Evolutionary conservation across 2,329 filamentous ascomycete species (phyloP), one percentile per base, ranked within the genome.

Genomic region (Fusarium decemcellulare): DNA sequence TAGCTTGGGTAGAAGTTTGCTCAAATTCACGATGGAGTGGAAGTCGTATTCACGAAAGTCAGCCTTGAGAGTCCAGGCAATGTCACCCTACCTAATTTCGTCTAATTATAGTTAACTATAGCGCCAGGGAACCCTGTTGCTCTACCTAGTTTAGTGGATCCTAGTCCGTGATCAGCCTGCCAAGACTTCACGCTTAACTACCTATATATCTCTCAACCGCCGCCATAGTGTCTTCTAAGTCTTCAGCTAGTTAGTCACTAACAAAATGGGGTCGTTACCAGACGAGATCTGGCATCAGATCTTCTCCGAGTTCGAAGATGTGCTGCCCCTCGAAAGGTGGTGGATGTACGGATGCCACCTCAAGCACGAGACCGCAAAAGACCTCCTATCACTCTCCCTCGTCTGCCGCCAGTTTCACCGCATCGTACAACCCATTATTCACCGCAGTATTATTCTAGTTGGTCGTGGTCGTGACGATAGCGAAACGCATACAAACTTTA

Each of bases 341-440:
- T 43, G 43, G 7, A 14, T 53, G 32, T 66, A 63, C 23, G 65
- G 54, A 34, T 1, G 2, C 12, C 29, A 27, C 5, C 15, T 43
- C 5, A 5, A 63, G 3, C 37, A 50, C 23, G 6, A 6, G 6
- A 39, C n/a, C 2, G 14, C 42, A 18, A 30, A 51, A 5, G 29
- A 37, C 15, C 59, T 68, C 29, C 1, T 12, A 15, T 34, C 48
- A 8, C 44, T 66, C 14, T 66, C 34, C 8, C 62, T 68, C 16
- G 65, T 59, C 11, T 56, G 59, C 14, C 58, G 50, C 18, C 39
- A 57, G 8, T 60, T 66, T 29, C 58, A 14, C 7, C 54, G 46
- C 10, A 43, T 68, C 4, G 59, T 63, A 3, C 65, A 63, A 5
- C 18, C 16, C 10, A 4, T 63, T 1, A 5, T 68, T 0, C 66